Conservation (phyloP, 1,139 yeast species). For the Zhuliangozyma blackwelliae region DNA sequence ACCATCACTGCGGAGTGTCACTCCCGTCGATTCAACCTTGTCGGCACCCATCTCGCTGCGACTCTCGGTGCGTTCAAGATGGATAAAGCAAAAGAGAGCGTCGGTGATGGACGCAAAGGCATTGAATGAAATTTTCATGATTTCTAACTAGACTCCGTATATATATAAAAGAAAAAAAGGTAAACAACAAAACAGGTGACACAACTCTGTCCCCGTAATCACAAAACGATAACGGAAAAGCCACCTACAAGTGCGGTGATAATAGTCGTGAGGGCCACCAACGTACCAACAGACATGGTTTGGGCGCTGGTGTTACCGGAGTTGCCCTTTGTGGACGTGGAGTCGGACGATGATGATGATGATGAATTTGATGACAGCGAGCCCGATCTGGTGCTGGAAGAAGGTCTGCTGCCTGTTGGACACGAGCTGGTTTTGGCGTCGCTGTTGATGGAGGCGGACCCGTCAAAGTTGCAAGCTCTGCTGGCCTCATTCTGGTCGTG, state of each 20-base stretch:
- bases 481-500: constrained; percentile 20
- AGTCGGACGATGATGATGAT: constrained; percentile 6
- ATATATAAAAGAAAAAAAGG: no score
- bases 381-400: not conserved
- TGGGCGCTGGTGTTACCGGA: constrained; percentile 13
- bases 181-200: no score
- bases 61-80: constrained; percentile 75
- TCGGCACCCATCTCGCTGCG: constrained; percentile 49
- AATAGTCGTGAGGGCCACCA: constrained; percentile 24
- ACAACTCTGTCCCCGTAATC: not conserved
- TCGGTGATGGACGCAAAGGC: constrained; percentile 88
- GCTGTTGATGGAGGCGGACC: constrained; percentile 33
- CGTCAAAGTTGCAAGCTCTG: constrained; percentile 40
- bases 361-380: constrained; percentile 1
- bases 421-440: constrained; percentile 29
- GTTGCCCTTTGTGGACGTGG: not conserved
- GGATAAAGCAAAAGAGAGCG: constrained; percentile 85
- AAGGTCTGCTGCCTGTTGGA: constrained; percentile 3
- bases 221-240: constrained; percentile 25
- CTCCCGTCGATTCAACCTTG: constrained; percentile 25
- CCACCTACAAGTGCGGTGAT: constrained; percentile 39
- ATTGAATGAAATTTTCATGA: constrained; percentile 89
- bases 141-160: constrained; percentile 35
- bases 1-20: constrained; percentile 10
- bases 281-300: constrained; percentile 17